Base-by-base conservation (phyloP, 164 flowering plant genomes). In the Vitis vinifera region DNA sequence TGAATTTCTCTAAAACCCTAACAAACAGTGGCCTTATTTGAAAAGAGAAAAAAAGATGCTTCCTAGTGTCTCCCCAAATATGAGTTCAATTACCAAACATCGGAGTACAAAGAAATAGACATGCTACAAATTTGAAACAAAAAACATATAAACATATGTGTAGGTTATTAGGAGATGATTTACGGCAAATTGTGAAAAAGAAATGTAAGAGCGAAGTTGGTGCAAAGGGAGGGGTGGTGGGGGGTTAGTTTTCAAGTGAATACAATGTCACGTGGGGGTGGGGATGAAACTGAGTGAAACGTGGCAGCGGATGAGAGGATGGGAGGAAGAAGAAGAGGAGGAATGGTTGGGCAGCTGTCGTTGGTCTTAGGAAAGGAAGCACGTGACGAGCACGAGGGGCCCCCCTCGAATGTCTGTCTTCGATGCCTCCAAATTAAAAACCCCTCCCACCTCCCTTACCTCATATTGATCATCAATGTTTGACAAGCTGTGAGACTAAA, bases 321-420 rank as follows among this genome's bases (percentile, higher is more conserved):
- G 16, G 37, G 19, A 9, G 23, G 15, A 8, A 14, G 55, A 3
- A 10, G 15, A 15, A 30, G 71, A 61, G 29, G 51, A 61, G 58
- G 48, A 31, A 47, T 63, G 59, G 72, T 60, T 60, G 49, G 70
- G 76, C 73, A 72, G 73, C 63, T 76, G 73, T 72, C 73, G 59
- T 50, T 30, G 67, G 60, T 66, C 60, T 57, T 56, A 50, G 65
- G 68, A 62, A 23, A 3, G 49, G 30, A 4, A 63, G 67, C 80
- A 70, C 77, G 74, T 73, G 80, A 73, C 67, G 2, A 10, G 76
- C 73, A 78, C 76, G 71, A 61, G 71, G 81, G 81, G 3, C 55
- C 68, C 71, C 62, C 68, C 37, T 55, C 78, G 81, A 78, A 72
- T 75, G 78, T 78, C 78, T 75, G 81, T 75, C 78, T 75, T 66